These are phyloP conservation scores for Arabidopsis thaliana DNA, from an alignment of 345 rosid species.

Conservation along the genomic window TAIR10.1 NC_003070.9:3512001-3512500, in stretches of 20 bases:
- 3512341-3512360: conserved; percentile 35
- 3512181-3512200: conserved; percentile 12
- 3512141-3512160: not conserved
- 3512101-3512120: not conserved
- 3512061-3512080: not conserved
- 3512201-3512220: not conserved
- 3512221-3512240: conserved; percentile 22
- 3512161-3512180: not conserved
- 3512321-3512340: not conserved
- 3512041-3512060: conserved; percentile 27
- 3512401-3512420: conserved; percentile 41
- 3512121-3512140: not conserved
- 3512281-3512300: conserved; percentile 26
- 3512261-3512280: conserved; percentile 25
- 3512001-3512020: conserved; percentile 19
- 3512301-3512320: conserved; percentile 14
- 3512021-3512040: conserved; percentile 15
- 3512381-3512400: conserved; percentile 36
- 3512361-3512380: conserved; percentile 37
- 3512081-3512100: not conserved
- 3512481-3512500: conserved; percentile 39
- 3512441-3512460: conserved; percentile 21
- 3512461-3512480: conserved; percentile 17
- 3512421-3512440: conserved; percentile 30
- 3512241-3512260: conserved; percentile 22